phyloP scores from a whole-genome alignment of 1,139 yeast genomes.

The Pneumocystis oryctolagi region DNA sequence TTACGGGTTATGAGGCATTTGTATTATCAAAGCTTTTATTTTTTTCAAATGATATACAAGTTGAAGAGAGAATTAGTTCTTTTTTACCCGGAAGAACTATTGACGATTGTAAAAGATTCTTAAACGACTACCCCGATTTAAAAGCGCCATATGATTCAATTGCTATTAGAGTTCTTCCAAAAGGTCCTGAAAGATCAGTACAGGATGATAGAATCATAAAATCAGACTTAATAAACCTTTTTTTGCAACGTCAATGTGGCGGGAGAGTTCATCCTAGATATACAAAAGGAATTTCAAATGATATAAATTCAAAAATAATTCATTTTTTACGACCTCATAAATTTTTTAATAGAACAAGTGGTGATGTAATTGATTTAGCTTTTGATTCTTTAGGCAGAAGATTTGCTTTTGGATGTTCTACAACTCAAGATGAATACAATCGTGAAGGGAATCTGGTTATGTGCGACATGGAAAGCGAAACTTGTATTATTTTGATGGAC shows the following conservation, averaged over 20 bases:
- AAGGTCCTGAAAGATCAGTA: neutral
- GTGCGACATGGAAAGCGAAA: slow-evolving; percentile 4
- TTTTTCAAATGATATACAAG: neutral
- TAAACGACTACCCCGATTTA: neutral
- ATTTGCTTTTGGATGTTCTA: slow-evolving; percentile 6
- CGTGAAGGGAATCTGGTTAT: slow-evolving; percentile 7
- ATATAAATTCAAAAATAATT: neutral
- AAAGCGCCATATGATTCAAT: neutral
- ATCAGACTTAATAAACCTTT: neutral
- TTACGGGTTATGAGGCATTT: neutral
- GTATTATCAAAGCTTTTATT: neutral
- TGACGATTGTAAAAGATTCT: neutral
- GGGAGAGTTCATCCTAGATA: neutral
- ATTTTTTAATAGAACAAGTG: neutral
- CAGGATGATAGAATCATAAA: neutral
- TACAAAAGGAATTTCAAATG: neutral
- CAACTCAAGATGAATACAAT: slow-evolving; percentile 5
- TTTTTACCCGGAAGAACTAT: neutral
- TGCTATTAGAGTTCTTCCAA: neutral
- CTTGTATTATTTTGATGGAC: neutral
- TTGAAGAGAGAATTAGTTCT: neutral
- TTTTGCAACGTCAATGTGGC: neutral
- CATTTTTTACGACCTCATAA: neutral
- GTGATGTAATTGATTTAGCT: neutral
- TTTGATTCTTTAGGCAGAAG: neutral